Percentiles rank a stretch among this genome's conserved stretches.
These are phyloP conservation scores for Setomelanomma holmii DNA, from an alignment of 2,329 filamentous ascomycete genomes.

Conservation along the genomic window DNA sequence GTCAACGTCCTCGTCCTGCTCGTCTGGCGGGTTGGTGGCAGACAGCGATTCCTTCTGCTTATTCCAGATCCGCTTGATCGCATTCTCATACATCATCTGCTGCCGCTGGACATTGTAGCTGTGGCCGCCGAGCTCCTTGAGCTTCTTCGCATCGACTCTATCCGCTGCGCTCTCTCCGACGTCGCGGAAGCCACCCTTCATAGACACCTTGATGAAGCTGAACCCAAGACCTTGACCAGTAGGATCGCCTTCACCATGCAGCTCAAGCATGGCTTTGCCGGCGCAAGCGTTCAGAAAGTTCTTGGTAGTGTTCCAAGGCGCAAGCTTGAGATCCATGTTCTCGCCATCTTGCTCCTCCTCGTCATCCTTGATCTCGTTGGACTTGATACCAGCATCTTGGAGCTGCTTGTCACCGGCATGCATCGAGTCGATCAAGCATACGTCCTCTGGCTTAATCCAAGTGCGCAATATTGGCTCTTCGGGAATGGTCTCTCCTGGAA, in stretches of 20 bases:
- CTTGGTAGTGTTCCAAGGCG: slow-evolving; percentile 95
- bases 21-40: slow-evolving; percentile 76
- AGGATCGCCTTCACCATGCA: slow-evolving; percentile 94
- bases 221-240: slow-evolving; percentile 93
- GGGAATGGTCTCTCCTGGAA: slow-evolving; percentile 74
- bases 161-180: slow-evolving; percentile 88
- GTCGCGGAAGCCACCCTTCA: slow-evolving; percentile 97
- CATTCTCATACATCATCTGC: slow-evolving; percentile 88
- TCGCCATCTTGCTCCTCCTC: slow-evolving; percentile 70
- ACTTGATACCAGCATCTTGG: slow-evolving; percentile 86
- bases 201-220: slow-evolving; percentile 96
- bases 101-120: slow-evolving; percentile 97
- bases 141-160: slow-evolving; percentile 79
- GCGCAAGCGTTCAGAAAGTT: slow-evolving; percentile 94
- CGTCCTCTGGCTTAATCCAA: slow-evolving; percentile 94
- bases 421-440: slow-evolving; percentile 95
- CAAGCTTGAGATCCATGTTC: slow-evolving; percentile 84
- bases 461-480: slow-evolving; percentile 81
- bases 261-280: slow-evolving; percentile 94
- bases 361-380: slow-evolving; percentile 68
- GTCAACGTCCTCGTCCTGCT: slow-evolving; percentile 71
- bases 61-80: slow-evolving; percentile 91
- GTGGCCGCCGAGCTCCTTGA: slow-evolving; percentile 78
- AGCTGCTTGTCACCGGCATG: slow-evolving; percentile 92
- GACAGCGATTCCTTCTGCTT: slow-evolving; percentile 81